Base-by-base conservation (phyloP, 768 basidiomycete genomes). In the Astraeus odoratus region DNA sequence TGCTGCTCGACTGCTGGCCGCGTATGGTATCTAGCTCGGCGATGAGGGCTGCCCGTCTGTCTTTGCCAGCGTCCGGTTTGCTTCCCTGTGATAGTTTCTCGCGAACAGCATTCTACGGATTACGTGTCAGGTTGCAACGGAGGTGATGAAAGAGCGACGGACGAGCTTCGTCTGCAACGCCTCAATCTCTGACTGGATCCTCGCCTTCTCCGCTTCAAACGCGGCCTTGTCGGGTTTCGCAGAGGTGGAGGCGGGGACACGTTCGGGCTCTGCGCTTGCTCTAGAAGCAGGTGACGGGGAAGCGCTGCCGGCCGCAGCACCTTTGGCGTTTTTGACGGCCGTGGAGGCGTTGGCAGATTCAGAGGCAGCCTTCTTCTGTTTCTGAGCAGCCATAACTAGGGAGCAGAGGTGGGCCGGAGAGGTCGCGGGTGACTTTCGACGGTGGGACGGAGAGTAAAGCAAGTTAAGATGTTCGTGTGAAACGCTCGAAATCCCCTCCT, bases 131-230 rank as follows among this genome's bases (percentile, higher is more conserved):
- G 44, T 16, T 9, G 40, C 31, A 24, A 24, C 12, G 25, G 34
- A 27, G 38, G 39, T 23, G 20, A 41, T 22, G 24, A 43, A 29
- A 34, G 44, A 19, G 42, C 16, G n/a, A 77, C 90, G 60, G 56
- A 91, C 95, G 49, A 93, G 67, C 64, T 89, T 85, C 18, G 65
- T 66, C 65, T 96, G 90, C 39, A 92, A 65, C 38, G 68, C 73
- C 48, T 94, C 93, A 56, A 97, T 94, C 58, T 93, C 86, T 20
- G 73, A 67, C 66, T 86, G 91, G 52, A 94, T 69, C 57, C 66
- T 78, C 43, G 86, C 81, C 67, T 94, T 90, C 68, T 97, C 92
- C 8, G 73, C 75, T 43, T 96, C 88, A 62, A 86, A 86, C n/a
- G 66, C 69, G 39, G 74, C 75, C 67, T 91, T 92, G 76, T 96